Base-by-base conservation (phyloP, 1,284 basidiomycete genomes). In the Malassezia obtusa region DNA sequence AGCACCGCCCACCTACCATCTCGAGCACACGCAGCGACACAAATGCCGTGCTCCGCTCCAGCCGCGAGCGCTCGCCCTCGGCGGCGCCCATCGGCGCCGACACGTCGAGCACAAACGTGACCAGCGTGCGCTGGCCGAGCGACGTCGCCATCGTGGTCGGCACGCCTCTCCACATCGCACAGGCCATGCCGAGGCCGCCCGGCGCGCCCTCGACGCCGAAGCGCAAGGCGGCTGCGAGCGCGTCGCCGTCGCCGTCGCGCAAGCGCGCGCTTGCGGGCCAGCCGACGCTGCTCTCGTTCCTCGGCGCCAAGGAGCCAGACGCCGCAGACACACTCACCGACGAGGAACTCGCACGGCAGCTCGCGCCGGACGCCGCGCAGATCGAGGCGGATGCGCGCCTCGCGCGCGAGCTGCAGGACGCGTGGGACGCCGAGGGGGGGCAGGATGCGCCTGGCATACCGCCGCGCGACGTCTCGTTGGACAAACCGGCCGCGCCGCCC, bases 91-190 rank as follows among this genome's bases (percentile, higher is more conserved):
- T 55, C 3, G 22, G 24, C n/a, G 6, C 19, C 19, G 52, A 55
- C 19, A 55, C 52, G 25, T 55, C 52, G 2, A 55, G 14, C 15
- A 55, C 47, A 38, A 55, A 55, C 14, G 52, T 32, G 3, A 50
- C 37, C 15, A 55, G 52, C 31, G 52, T 55, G 8, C 52, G 52
- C 47, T 40, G 52, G n/a, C 43, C 25, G 6, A 52, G 19, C 33
- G 43, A 41, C 48, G 21, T 6, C 15, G 40, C 40, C 40, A 43
- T 45, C 6, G 37, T 38, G 8, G 12, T 11, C 12, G 2, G 37
- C 37, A 12, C 17, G 26, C 15, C 4, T 28, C 26, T 45, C 43
- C 26, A 45, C 43, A 32, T 45, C 43, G 45, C 45, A 46, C 45
- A 35, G 45, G 45, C 45, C 45, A 46, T 35, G 21, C 24, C 24